Evolutionary conservation across 495 filamentous ascomycete species (phyloP).

Genomic region (Neurospora intermedia): DNA sequence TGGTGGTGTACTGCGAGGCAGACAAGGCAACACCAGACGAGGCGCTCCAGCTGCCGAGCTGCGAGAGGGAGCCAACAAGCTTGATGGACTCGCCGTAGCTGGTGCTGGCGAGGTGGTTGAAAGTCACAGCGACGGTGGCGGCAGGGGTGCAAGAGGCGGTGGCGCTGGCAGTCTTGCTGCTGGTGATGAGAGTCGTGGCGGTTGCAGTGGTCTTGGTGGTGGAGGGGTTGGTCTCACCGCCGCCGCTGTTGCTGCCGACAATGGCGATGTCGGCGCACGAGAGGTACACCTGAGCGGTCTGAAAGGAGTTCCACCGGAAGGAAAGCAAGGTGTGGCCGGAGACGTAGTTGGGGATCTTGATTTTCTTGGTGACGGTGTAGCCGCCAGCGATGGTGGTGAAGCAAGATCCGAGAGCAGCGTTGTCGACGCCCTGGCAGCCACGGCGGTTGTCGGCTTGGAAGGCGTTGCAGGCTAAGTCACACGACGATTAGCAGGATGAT

Average conservation of each 20-base stretch:
- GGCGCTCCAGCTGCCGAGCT: conserved; percentile 49
- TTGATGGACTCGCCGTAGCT: conserved; percentile 48
- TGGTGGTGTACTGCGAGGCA: conserved; percentile 42
- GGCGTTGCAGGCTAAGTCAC: conserved; percentile 32
- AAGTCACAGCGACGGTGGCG: conserved; percentile 45
- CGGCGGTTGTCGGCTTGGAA: conserved; percentile 20
- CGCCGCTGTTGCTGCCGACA: conserved; percentile 1
- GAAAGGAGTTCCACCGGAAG: conserved; percentile 47
- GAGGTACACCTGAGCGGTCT: conserved; percentile 47
- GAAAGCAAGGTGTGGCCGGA: conserved; percentile 42
- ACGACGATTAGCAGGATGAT: neutral
- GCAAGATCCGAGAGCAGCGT: conserved; percentile 34
- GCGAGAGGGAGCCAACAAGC: conserved; percentile 43
- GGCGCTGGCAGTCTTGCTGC: conserved; percentile 18
- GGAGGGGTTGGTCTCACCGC: neutral
- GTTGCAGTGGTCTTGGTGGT: neutral
- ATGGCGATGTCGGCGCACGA: conserved; percentile 46
- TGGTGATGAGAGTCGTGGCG: conserved; percentile 20
- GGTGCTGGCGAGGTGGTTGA: conserved; percentile 45
- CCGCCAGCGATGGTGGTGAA: conserved; percentile 42
- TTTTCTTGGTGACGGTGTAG: conserved; percentile 45
- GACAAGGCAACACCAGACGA: conserved; percentile 38
- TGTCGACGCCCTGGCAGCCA: conserved; percentile 43
- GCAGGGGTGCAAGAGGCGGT: conserved; percentile 29
- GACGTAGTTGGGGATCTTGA: conserved; percentile 36